phyloP scores from a whole-genome alignment of 108 stramenopile species.

The Asterionellopsis glacialis region DNA sequence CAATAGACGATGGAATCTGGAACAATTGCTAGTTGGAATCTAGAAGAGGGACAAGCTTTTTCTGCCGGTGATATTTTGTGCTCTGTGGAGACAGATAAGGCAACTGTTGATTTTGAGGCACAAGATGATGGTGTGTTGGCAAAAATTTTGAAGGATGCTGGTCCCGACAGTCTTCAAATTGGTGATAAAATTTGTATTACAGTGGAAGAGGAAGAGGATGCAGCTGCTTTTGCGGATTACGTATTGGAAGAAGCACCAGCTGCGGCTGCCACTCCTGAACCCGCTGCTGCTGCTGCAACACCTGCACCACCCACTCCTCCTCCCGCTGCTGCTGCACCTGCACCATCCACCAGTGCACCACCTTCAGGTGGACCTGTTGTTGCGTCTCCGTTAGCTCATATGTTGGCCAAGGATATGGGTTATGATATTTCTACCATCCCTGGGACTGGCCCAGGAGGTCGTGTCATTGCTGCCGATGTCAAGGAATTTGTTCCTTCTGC shows the following conservation, averaged over 20 bases:
- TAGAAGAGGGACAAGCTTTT: conserved; percentile 79
- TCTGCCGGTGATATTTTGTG: conserved; percentile 89
- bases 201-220: conserved; percentile 83
- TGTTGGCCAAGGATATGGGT: conserved; percentile 81
- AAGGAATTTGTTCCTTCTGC: conserved; percentile 44
- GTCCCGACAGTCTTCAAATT: conserved; percentile 71
- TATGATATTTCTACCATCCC: conserved; percentile 64
- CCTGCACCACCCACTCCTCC: conserved; percentile 25
- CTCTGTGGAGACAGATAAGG: conserved; percentile 98
- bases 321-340: conserved; percentile 25
- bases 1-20: conserved; percentile 89
- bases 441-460: conserved; percentile 94
- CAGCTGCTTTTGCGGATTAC: conserved; percentile 89
- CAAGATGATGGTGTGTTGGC: conserved; percentile 97
- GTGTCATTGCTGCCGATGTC: conserved; percentile 94
- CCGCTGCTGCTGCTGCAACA: conserved; percentile 25
- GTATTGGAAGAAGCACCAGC: conserved; percentile 52
- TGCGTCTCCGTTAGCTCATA: conserved; percentile 89
- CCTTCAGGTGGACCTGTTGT: conserved; percentile 68
- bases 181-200: conserved; percentile 91
- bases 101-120: conserved; percentile 95
- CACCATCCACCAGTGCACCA: conserved; percentile 35
- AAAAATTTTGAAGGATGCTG: conserved; percentile 82
- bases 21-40: conserved; percentile 82
- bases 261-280: conserved; percentile 18